Base-by-base conservation (phyloP, 2,329 filamentous ascomycete genomes). In the Aspergillus costaricaensis region DNA sequence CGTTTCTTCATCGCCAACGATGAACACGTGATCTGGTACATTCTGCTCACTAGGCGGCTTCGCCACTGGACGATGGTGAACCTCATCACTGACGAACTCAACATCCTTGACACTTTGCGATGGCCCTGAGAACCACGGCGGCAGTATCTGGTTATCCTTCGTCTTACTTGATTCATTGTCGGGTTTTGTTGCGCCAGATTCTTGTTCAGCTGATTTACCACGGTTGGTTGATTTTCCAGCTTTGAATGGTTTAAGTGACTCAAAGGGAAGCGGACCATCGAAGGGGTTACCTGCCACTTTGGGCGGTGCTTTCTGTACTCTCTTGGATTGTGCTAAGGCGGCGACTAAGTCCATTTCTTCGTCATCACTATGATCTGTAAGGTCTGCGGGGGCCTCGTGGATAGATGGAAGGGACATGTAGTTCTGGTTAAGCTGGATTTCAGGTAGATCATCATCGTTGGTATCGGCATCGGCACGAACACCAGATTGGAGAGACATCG, bases 261-360 rank as follows among this genome's bases (percentile, higher is more conserved):
- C 92, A 70, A 99, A 99, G 0, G 95, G 95, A 5, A 99, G 76
- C 0, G 93, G 92, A 0, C 94, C 94, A 65, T 86, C 86, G 70
- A 96, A 90, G 3, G 86, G 82, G 38, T 83, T 80, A 53, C 76
- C 70, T n/a, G 75, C 70, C 3, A 79, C 69, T 19, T 78, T 70
- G 63, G 54, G 12, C 14, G 65, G 67, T 30, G 65, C 67, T 43
- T 82, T 82, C 70, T 86, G 85, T 60, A 82, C 81, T 65, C 84
- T 85, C 60, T 89, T 87, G 19, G 91, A 90, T 63, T 88, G 89
- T 9, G 88, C 87, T 53, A 97, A 76, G 0, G 91, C 88, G 32
- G 90, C 83, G 71, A 91, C 86, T 51, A 97, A 80, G 73, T 96
- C 91, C 73, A 94, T 82, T 14, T 80, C 86, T 55, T 96, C 91